Evolutionary conservation across 495 filamentous ascomycete species (phyloP).

Genomic region (Coniosporium apollinis): DNA sequence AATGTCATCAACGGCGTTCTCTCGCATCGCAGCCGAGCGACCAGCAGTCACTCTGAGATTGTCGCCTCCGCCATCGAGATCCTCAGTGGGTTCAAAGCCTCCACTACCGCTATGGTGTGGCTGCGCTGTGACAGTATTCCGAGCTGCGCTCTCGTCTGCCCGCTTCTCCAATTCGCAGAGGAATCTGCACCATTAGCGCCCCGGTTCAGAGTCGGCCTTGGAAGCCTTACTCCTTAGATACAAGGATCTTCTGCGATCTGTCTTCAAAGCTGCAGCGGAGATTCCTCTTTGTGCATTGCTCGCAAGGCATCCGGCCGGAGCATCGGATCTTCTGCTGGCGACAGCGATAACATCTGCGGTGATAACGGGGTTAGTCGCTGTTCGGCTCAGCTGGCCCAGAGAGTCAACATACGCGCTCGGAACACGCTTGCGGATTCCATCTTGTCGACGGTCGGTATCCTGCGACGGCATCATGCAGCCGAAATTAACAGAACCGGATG

Average conservation of each 20-base stretch:
- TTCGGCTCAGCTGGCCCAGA: slow-evolving; percentile 4
- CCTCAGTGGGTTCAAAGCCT: neutral
- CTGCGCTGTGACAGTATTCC: neutral
- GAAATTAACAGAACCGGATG: no score
- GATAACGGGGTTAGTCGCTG: no score
- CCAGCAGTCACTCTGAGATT: slow-evolving; percentile 11
- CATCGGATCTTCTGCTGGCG: slow-evolving; percentile 32
- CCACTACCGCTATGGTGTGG: neutral
- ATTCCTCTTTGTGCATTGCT: slow-evolving; percentile 28
- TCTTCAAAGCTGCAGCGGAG: slow-evolving; percentile 26
- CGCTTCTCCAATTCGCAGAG: slow-evolving; percentile 22
- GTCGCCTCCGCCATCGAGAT: slow-evolving; percentile 1
- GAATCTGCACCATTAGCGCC: slow-evolving; percentile 21
- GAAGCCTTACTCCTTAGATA: slow-evolving; percentile 23
- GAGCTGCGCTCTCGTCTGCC: neutral
- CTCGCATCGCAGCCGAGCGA: slow-evolving; percentile 7
- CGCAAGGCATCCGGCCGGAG: slow-evolving; percentile 27
- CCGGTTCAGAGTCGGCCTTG: neutral
- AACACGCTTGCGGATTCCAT: slow-evolving; percentile 23
- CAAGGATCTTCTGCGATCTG: slow-evolving; percentile 27
- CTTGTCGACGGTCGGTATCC: neutral
- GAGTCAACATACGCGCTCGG: slow-evolving; percentile 23
- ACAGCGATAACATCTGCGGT: slow-evolving; percentile 26
- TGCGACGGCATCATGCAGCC: no score
- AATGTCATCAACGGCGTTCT: neutral